Conservation (phyloP, 2,329 filamentous ascomycete species). For the Aureobasidium melanogenum region DNA sequence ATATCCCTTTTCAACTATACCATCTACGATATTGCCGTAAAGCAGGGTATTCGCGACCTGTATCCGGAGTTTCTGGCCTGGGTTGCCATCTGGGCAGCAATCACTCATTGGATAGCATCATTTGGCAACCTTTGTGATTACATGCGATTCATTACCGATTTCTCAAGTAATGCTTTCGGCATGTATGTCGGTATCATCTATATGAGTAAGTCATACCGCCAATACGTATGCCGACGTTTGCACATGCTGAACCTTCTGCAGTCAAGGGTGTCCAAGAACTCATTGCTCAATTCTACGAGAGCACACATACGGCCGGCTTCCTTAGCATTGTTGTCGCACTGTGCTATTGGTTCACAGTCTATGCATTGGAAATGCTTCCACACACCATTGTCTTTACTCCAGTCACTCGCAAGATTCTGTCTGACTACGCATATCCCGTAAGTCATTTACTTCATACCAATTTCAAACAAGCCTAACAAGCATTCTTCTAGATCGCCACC, state of each 20-base stretch:
- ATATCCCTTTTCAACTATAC: conserved; percentile 51
- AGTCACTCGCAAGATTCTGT: conserved; percentile 37
- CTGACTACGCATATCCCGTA: conserved; percentile 45
- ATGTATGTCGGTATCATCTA: conserved; percentile 51
- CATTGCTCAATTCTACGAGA: conserved; percentile 40
- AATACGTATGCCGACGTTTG: too few species aligned
- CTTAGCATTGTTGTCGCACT: conserved; percentile 43
- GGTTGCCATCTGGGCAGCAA: conserved; percentile 49
- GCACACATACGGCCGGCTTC: conserved; percentile 34
- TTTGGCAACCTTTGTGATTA: conserved; percentile 47
- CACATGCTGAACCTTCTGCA: conserved; percentile 15
- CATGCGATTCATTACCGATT: conserved; percentile 51
- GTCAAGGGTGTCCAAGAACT: conserved; percentile 51
- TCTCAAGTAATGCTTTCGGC: conserved; percentile 45
- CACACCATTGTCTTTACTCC: conserved; percentile 37
- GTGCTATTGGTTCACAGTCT: conserved; percentile 44
- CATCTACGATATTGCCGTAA: conserved; percentile 47
- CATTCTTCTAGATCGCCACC: conserved; percentile 34
- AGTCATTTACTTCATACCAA: conserved; percentile 10
- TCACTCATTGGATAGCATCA: conserved; percentile 49
- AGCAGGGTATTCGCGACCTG: conserved; percentile 38
- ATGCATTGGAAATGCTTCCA: conserved; percentile 42
- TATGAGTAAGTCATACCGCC: conserved; percentile 25
- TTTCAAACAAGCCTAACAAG: background rate
- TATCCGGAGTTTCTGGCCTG: conserved; percentile 49